Percentiles rank a stretch among this genome's conserved stretches.
Conservation (phyloP, 306 rosid genomes). For the Pueraria montana region DNA sequence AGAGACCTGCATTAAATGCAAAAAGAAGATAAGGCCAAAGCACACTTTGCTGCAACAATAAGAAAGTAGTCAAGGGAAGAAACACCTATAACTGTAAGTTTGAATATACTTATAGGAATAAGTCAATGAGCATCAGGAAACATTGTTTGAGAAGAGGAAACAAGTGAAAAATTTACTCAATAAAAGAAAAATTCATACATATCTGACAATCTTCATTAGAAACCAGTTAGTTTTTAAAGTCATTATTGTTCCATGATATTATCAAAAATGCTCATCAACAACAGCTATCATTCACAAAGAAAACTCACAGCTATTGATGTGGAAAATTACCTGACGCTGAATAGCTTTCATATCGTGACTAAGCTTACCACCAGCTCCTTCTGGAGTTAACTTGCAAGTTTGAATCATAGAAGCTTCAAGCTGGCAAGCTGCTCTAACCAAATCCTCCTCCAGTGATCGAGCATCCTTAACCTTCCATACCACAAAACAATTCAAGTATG, state of each 20-base stretch:
- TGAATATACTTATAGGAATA: background rate
- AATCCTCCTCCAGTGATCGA: constrained; percentile 80
- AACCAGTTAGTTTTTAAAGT: constrained; percentile 4
- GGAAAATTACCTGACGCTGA: constrained; percentile 80
- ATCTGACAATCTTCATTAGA: constrained; percentile 23
- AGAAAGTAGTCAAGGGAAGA: constrained; percentile 33
- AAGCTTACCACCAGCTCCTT: constrained; percentile 64
- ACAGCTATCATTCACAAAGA: constrained; percentile 21
- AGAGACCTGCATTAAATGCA: constrained; percentile 63
- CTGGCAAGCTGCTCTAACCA: constrained; percentile 98
- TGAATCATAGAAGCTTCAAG: constrained; percentile 96
- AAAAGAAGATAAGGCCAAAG: constrained; percentile 23
- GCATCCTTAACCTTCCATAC: constrained; percentile 97
- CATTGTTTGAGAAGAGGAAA: constrained; percentile 11
- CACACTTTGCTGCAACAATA: constrained; percentile 32
- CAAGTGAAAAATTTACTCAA: background rate
- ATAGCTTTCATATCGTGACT: constrained; percentile 95
- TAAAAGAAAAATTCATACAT: background rate
- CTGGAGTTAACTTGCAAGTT: constrained; percentile 85
- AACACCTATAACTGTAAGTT: background rate
- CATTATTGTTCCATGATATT: constrained; percentile 20
- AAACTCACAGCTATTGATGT: constrained; percentile 22
- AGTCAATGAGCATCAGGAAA: background rate
- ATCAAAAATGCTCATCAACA: background rate
- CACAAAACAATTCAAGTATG: constrained; percentile 87